A percentile compares a stretch with the other conserved stretches of the same genome.
Evolutionary conservation across 2,329 filamentous ascomycete genomes (phyloP).

Genomic region (Mollisia scopiformis): DNA sequence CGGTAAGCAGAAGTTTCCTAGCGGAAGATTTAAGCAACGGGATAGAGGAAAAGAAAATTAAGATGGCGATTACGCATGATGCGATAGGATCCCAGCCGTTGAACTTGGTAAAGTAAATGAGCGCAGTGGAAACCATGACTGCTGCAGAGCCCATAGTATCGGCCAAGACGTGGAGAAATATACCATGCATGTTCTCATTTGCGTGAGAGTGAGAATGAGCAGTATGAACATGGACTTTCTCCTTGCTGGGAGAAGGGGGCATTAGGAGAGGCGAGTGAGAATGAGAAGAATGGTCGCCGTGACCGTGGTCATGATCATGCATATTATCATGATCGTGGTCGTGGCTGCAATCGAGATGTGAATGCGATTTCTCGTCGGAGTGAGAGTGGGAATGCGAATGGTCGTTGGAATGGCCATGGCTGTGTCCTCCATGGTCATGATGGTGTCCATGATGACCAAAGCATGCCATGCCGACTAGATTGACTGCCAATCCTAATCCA

Average conservation of each 20-base stretch:
- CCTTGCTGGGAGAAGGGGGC: background rate
- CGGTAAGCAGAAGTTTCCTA: conserved; percentile 78
- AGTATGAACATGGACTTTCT: conserved; percentile 35
- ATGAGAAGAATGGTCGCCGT: conserved; percentile 1
- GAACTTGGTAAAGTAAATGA: conserved; percentile 89
- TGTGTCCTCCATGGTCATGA: conserved; percentile 37
- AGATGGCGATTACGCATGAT: conserved; percentile 87
- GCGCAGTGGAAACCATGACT: conserved; percentile 86
- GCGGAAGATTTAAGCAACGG: conserved; percentile 87
- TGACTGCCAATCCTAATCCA: conserved; percentile 82
- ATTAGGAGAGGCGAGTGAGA: conserved; percentile 18
- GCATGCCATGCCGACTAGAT: conserved; percentile 77
- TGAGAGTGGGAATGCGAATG: conserved; percentile 34
- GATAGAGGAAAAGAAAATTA: conserved; percentile 91
- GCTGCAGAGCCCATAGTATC: conserved; percentile 94
- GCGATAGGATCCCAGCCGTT: conserved; percentile 93
- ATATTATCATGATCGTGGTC: conserved; percentile 33
- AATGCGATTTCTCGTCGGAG: conserved; percentile 20
- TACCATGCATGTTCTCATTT: conserved; percentile 98
- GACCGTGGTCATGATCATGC: background rate
- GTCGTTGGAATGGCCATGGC: conserved; percentile 36
- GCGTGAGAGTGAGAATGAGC: conserved; percentile 62
- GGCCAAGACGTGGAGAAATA: conserved; percentile 92
- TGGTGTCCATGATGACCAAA: conserved; percentile 48
- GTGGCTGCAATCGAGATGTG: conserved; percentile 39